phyloP scores from a whole-genome alignment of 768 basidiomycete species.

The Mycena sanguinolenta region DNA sequence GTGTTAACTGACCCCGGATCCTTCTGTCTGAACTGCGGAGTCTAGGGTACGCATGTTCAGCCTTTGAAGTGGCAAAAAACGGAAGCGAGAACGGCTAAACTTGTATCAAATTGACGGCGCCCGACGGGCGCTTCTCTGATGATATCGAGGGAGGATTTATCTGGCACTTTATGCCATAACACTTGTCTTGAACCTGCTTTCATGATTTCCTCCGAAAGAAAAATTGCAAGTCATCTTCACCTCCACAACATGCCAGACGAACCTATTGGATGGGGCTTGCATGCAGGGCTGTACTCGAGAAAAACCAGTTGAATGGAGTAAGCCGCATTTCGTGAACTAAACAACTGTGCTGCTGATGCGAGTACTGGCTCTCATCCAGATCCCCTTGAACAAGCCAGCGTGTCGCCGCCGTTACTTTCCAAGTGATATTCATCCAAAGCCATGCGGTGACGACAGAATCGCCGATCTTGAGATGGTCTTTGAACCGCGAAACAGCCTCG shows the following conservation, averaged over 20 bases:
- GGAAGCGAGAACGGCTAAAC: neutral
- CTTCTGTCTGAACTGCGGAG: neutral
- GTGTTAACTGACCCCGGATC: neutral
- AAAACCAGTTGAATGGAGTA: conserved; percentile 3
- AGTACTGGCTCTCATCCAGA: neutral
- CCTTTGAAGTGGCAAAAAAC: neutral
- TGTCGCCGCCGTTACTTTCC: neutral
- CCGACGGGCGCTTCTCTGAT: neutral
- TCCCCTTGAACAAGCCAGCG: neutral
- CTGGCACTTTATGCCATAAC: neutral
- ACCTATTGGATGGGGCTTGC: neutral
- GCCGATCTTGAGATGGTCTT: neutral
- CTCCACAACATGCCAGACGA: neutral
- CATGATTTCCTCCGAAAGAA: neutral
- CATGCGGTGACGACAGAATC: neutral
- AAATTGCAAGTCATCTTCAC: neutral
- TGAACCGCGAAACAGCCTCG: neutral
- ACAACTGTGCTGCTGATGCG: neutral
- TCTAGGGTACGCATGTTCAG: neutral
- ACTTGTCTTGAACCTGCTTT: neutral
- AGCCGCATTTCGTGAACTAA: neutral
- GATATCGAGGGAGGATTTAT: neutral
- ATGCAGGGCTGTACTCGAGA: neutral
- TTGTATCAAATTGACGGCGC: neutral
- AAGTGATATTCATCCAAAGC: neutral